phyloP scores from a whole-genome alignment of 345 rosid genomes.

The Brassica carinata region DNA sequence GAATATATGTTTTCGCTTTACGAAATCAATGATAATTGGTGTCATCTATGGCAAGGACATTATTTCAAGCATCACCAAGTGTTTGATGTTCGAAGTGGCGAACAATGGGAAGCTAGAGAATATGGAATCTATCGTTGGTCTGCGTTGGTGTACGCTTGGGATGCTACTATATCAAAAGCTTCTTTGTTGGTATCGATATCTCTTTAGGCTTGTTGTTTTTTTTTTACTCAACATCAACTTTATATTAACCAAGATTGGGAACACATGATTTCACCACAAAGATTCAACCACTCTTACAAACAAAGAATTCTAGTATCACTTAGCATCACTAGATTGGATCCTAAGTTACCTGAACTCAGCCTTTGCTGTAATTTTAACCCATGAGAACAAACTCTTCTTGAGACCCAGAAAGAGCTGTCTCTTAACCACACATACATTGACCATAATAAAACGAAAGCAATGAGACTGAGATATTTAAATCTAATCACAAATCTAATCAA shows the following conservation, averaged over 20 bases:
- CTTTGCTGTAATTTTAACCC: neutral
- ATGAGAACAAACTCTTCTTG: neutral
- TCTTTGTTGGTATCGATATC: neutral
- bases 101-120: constrained; percentile 28
- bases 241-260: neutral
- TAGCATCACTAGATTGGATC: neutral
- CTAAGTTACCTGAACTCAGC: neutral
- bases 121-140: constrained; percentile 1
- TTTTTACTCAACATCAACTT: neutral
- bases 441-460: neutral
- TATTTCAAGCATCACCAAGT: constrained; percentile 16
- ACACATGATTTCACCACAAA: neutral
- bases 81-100: neutral
- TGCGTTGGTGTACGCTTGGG: constrained; percentile 1
- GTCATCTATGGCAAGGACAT: constrained; percentile 29
- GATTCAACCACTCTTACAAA: neutral
- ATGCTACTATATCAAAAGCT: constrained; percentile 18
- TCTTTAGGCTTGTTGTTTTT: constrained; percentile 6
- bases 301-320: neutral
- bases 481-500: no score
- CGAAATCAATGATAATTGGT: neutral
- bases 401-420: neutral
- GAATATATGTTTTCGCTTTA: neutral
- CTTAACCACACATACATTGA: neutral
- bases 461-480: neutral